Conservation (phyloP, 306 rosid species). For the Psophocarpus tetragonolobus region DNA sequence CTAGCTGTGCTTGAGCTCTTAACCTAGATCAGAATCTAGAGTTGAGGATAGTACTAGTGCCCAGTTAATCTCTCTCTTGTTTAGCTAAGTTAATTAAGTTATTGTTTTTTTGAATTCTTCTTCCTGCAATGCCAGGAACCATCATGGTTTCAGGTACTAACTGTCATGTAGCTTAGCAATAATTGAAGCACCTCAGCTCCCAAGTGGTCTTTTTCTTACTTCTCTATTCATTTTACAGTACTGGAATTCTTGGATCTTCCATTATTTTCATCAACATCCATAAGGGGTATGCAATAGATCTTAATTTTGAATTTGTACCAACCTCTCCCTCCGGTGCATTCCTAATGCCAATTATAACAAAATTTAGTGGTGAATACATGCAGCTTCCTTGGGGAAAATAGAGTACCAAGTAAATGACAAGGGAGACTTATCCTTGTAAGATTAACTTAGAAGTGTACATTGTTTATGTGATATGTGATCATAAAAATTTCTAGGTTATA, state of each 20-base stretch:
- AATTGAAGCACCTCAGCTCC: constrained; percentile 7
- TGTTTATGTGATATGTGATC: not conserved
- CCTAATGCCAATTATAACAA: constrained; percentile 22
- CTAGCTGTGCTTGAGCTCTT: not conserved
- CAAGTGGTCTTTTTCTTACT: not conserved
- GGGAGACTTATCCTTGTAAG: constrained; percentile 83
- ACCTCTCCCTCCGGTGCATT: not conserved
- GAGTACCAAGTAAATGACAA: constrained; percentile 65
- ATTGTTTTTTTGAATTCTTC: constrained; percentile 14
- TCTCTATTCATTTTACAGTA: constrained; percentile 44
- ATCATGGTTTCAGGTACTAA: constrained; percentile 79
- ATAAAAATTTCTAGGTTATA: constrained; percentile 14
- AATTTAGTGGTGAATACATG: constrained; percentile 35
- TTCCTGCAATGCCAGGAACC: constrained; percentile 84
- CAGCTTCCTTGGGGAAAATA: constrained; percentile 87
- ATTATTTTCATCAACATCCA: constrained; percentile 57
- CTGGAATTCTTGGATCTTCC: constrained; percentile 72
- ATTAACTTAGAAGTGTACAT: constrained; percentile 13
- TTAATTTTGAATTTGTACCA: constrained; percentile 3
- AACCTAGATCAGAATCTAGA: constrained; percentile 6
- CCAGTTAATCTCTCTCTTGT: constrained; percentile 14
- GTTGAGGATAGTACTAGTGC: not conserved
- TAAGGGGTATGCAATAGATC: constrained; percentile 56
- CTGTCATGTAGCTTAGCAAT: not conserved
- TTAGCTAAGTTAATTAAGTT: not conserved